Percentiles rank a stretch among this genome's conserved stretches.
Evolutionary conservation across 2,329 filamentous ascomycete species (phyloP).

Genomic region (Fusarium sp.): DNA sequence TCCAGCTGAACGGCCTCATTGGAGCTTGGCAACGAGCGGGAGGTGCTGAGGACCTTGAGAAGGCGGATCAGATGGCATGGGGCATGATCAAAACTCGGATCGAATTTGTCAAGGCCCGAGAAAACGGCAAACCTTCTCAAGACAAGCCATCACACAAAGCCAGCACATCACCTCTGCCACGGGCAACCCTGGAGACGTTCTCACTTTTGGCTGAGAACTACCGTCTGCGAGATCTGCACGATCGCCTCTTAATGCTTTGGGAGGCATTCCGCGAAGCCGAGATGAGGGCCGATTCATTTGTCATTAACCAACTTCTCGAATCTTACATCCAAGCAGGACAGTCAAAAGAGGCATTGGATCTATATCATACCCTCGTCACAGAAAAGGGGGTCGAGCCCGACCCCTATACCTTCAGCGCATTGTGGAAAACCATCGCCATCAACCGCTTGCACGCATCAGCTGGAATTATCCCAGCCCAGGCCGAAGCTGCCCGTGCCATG

Average conservation of each 20-base stretch:
- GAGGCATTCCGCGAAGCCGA: conserved; percentile 69
- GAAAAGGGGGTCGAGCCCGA: conserved; percentile 65
- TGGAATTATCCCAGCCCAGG: conserved; percentile 45
- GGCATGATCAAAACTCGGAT: conserved; percentile 77
- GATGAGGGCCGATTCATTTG: conserved; percentile 74
- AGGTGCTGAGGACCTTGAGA: conserved; percentile 60
- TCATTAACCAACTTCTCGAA: conserved; percentile 81
- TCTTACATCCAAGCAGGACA: conserved; percentile 69
- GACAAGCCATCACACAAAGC: not conserved
- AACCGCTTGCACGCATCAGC: conserved; percentile 56
- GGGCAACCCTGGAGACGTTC: conserved; percentile 80
- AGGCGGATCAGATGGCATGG: conserved; percentile 76
- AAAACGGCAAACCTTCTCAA: conserved; percentile 15
- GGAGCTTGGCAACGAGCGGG: conserved; percentile 78
- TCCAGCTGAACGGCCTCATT: conserved; percentile 84
- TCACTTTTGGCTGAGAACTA: conserved; percentile 78
- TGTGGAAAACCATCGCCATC: conserved; percentile 68
- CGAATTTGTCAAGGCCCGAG: conserved; percentile 64
- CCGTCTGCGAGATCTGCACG: conserved; percentile 66
- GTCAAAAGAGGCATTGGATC: conserved; percentile 60
- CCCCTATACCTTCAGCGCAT: conserved; percentile 72
- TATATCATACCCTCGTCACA: conserved; percentile 64
- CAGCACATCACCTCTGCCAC: conserved; percentile 52
- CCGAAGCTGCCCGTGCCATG: conserved; percentile 51
- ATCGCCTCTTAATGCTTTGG: conserved; percentile 67